These are phyloP conservation scores for Scenedesmus sp. DNA, from an alignment of 163 green algal genomes.

Conservation along the genomic window DNA sequence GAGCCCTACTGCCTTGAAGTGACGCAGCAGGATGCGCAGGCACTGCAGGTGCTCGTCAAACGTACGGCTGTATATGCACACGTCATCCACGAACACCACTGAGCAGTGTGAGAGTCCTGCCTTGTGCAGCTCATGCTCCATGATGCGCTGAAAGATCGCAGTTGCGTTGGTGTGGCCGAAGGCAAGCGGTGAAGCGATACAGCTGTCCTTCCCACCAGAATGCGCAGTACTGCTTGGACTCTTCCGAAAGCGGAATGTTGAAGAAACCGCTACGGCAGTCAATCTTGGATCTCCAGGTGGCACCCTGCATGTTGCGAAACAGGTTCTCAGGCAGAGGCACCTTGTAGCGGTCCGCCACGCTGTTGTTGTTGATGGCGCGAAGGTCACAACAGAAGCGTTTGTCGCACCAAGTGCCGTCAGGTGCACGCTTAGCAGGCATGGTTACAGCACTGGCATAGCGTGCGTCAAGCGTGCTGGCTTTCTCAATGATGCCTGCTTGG, in stretches of 20 bases:
- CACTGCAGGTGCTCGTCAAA: no score
- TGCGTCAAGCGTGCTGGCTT: not conserved
- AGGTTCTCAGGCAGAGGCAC: not conserved
- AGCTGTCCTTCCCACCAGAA: no score
- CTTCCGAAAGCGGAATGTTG: not conserved
- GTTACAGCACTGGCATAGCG: not conserved
- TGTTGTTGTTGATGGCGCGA: not conserved
- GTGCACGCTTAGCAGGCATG: not conserved
- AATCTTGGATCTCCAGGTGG: not conserved
- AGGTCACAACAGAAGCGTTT: not conserved
- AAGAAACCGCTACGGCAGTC: slow-evolving; percentile 2
- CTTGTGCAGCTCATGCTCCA: no score
- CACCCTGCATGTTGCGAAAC: not conserved
- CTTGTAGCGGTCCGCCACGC: not conserved
- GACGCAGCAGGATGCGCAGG: no score
- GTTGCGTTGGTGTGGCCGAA: no score
- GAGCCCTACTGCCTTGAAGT: no score
- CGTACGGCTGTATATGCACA: no score
- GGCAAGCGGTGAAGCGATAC: no score
- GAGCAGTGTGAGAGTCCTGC: no score
- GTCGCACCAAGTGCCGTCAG: not conserved
- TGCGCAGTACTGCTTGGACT: no score
- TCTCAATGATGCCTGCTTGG: not conserved
- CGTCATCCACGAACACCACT: no score
- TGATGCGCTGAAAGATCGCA: no score